Evolutionary conservation across 441 rosid species (phyloP).

Genomic region (Erodium texanum): DNA sequence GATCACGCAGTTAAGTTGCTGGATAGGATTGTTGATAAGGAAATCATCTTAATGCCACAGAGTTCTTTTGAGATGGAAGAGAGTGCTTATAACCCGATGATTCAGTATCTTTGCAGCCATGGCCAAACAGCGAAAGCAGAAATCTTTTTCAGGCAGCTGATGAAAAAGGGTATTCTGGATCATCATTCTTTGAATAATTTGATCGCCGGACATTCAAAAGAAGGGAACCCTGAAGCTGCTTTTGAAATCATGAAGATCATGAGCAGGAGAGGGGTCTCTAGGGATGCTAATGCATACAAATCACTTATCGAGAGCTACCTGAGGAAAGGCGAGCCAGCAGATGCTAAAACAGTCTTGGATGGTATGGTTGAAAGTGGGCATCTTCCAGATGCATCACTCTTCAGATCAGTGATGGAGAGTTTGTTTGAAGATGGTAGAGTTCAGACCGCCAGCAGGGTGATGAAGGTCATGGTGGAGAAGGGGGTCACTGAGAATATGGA

Average conservation of each 20-base stretch:
- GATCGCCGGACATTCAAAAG: slow-evolving; percentile 74
- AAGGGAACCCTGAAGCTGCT: slow-evolving; percentile 71
- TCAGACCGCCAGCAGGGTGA: slow-evolving; percentile 88
- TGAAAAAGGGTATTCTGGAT: slow-evolving; percentile 81
- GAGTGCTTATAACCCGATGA: slow-evolving; percentile 59
- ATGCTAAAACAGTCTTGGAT: slow-evolving; percentile 77
- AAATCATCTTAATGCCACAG: slow-evolving; percentile 62
- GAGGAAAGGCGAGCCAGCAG: slow-evolving; percentile 91
- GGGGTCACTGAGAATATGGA: slow-evolving; percentile 69
- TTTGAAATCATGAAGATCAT: slow-evolving; percentile 79
- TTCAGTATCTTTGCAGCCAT: slow-evolving; percentile 58
- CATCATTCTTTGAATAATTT: slow-evolving; percentile 63
- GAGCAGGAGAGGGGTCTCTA: slow-evolving; percentile 66
- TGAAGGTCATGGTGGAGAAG: slow-evolving; percentile 83
- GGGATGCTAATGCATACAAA: slow-evolving; percentile 56
- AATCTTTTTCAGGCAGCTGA: slow-evolving; percentile 70
- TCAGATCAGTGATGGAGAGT: slow-evolving; percentile 70
- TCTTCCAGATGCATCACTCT: slow-evolving; percentile 54
- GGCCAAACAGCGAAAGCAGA: slow-evolving; percentile 78
- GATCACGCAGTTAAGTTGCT: slow-evolving; percentile 61
- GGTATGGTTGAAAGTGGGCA: slow-evolving; percentile 80
- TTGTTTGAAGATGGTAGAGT: slow-evolving; percentile 79
- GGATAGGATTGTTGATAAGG: slow-evolving; percentile 66
- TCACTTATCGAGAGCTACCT: slow-evolving; percentile 73
- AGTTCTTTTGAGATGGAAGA: slow-evolving; percentile 55